Percentiles rank a stretch among this genome's conserved stretches.
These are phyloP conservation scores for Jamesozyma rosinii DNA, from an alignment of 805 yeast genomes.

Conservation along the genomic window DNA sequence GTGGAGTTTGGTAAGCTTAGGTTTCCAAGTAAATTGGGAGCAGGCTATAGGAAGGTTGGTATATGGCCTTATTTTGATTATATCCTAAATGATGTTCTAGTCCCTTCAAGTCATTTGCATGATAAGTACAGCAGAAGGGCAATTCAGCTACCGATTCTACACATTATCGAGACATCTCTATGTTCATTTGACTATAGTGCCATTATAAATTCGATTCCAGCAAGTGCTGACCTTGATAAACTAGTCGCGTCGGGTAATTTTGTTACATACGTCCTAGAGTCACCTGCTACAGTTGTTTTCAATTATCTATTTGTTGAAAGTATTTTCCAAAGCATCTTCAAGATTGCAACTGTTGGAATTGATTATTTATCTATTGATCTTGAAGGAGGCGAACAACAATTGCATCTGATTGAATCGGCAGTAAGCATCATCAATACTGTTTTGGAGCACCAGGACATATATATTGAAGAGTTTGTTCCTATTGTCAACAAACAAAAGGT, in stretches of 20 bases:
- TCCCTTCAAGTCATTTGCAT: conserved; percentile 35
- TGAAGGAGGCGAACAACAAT: conserved; percentile 22
- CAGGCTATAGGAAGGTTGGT: conserved; percentile 51
- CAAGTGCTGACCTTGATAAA: conserved; percentile 41
- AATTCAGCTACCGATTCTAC: conserved; percentile 47
- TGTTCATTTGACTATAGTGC: conserved; percentile 44
- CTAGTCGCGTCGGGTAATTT: conserved; percentile 39
- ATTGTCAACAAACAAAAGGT: conserved; percentile 28
- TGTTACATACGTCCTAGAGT: conserved; percentile 45
- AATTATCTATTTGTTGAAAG: conserved; percentile 53
- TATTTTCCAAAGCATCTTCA: conserved; percentile 48
- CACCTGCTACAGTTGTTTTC: conserved; percentile 60
- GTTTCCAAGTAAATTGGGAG: conserved; percentile 59
- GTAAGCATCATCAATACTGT: conserved; percentile 39
- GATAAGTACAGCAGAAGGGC: conserved; percentile 30
- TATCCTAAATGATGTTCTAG: conserved; percentile 56
- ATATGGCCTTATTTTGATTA: conserved; percentile 75
- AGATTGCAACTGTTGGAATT: conserved; percentile 47
- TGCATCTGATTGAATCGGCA: conserved; percentile 33
- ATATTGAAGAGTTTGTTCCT: conserved; percentile 35
- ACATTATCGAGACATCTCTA: conserved; percentile 41
- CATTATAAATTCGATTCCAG: conserved; percentile 44
- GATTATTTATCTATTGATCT: conserved; percentile 37
- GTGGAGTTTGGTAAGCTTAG: conserved; percentile 38
- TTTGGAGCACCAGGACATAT: conserved; percentile 50